Conservation (phyloP, 805 yeast genomes). For the Kazachstania africana region DNA sequence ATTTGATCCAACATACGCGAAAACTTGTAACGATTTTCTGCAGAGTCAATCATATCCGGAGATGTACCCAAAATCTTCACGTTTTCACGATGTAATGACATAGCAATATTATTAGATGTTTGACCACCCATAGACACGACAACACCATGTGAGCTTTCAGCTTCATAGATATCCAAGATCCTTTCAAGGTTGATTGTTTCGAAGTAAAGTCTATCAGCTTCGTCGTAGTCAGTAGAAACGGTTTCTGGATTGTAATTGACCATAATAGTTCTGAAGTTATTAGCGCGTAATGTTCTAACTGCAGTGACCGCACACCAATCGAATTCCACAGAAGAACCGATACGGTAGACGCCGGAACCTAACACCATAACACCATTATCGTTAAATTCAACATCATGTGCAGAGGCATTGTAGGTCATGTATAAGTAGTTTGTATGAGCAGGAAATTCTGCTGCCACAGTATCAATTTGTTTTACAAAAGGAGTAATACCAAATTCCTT, state of each 20-base stretch:
- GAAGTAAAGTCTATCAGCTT: conserved; percentile 91
- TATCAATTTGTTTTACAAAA: conserved; percentile 92
- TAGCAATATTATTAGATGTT: conserved; percentile 92
- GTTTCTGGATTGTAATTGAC: conserved; percentile 97
- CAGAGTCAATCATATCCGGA: conserved; percentile 96
- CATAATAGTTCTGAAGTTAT: conserved; percentile 87
- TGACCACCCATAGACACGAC: conserved; percentile 98
- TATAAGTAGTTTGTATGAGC: conserved; percentile 90
- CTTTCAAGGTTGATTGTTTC: conserved; percentile 92
- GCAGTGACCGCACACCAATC: conserved; percentile 99
- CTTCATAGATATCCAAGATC: conserved; percentile 86
- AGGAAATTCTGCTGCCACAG: conserved; percentile 98
- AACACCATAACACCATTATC: conserved; percentile 92
- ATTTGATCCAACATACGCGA: conserved; percentile 93
- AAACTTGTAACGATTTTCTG: conserved; percentile 96
- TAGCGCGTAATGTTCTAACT: conserved; percentile 81
- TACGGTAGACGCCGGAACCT: conserved; percentile 97
- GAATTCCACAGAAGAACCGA: conserved; percentile 96
- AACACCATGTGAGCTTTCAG: conserved; percentile 84
- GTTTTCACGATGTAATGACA: conserved; percentile 83
- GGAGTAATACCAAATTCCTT: conserved; percentile 80
- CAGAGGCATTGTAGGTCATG: conserved; percentile 86
- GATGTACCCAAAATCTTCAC: conserved; percentile 94
- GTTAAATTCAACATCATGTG: conserved; percentile 76
- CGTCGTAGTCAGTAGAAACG: conserved; percentile 97